phyloP scores from a whole-genome alignment of 352 stramenopile genomes.

The Achlya hypogyna region DNA sequence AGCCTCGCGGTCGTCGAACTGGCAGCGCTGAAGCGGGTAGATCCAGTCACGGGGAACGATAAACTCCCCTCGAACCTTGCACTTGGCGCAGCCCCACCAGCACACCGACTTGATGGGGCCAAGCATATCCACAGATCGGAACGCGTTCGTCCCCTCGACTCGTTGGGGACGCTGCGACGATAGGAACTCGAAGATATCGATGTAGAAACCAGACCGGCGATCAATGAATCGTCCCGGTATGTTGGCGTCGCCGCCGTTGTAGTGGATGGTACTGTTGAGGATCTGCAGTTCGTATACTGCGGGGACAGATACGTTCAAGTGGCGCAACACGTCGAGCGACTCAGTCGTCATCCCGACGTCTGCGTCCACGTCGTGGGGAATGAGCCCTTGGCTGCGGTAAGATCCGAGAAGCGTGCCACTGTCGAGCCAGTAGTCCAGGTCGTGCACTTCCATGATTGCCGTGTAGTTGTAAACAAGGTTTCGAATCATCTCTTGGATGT shows the following conservation, averaged over 20 bases:
- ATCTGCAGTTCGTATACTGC: conserved; percentile 37
- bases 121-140: background rate
- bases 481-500: background rate
- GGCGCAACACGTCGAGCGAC: conserved; percentile 14
- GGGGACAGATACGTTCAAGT: conserved; percentile 25
- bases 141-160: too few relatives aligned
- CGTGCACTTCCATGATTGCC: background rate
- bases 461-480: background rate
- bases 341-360: conserved; percentile 30
- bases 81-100: background rate
- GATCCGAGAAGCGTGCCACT: conserved; percentile 45
- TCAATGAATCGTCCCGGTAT: conserved; percentile 53
- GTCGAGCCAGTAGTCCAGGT: conserved; percentile 54
- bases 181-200: conserved; percentile 54
- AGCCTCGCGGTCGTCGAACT: background rate
- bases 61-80: background rate
- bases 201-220: conserved; percentile 47
- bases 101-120: background rate
- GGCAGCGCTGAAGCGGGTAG: background rate
- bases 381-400: conserved; percentile 32
- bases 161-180: conserved; percentile 24
- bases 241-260: conserved; percentile 35
- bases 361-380: conserved; percentile 44
- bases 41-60: background rate
- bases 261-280: conserved; percentile 28